These are phyloP conservation scores for Vicia sativa DNA, from an alignment of 306 rosid genomes.

Conservation along the genomic window DNA sequence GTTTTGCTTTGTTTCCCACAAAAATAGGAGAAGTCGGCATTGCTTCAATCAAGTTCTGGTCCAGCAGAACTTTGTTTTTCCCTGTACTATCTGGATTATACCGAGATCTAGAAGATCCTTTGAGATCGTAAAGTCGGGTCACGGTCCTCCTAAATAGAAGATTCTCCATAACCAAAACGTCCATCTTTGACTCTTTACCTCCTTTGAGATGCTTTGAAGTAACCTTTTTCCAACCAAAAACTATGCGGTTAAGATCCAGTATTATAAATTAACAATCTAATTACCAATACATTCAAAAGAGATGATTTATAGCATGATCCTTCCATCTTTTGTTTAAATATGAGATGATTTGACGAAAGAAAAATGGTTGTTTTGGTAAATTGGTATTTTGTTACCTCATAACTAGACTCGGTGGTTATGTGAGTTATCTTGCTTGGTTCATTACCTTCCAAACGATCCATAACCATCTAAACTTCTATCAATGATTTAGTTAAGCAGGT, in stretches of 20 bases:
- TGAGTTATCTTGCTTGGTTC: too few relatives aligned
- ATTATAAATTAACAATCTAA: conserved; percentile 2
- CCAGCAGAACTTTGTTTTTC: conserved; percentile 84
- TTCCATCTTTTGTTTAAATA: neutral
- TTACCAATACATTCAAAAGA: conserved; percentile 23
- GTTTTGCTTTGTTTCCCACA: conserved; percentile 89
- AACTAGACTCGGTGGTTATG: too few relatives aligned
- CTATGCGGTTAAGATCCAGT: conserved; percentile 27
- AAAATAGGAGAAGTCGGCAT: conserved; percentile 99
- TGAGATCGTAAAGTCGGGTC: conserved; percentile 86
- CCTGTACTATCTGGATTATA: conserved; percentile 84
- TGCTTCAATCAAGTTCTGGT: conserved; percentile 94
- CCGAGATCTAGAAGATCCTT: conserved; percentile 91
- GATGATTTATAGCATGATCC: conserved; percentile 29
- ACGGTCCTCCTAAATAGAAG: conserved; percentile 79
- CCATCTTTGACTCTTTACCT: conserved; percentile 79
- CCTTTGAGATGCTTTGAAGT: conserved; percentile 83
- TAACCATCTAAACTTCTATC: neutral
- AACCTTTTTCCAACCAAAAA: conserved; percentile 58
- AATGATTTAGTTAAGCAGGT: neutral
- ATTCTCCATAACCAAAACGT: conserved; percentile 97
- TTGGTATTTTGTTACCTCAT: too few relatives aligned
- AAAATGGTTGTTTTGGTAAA: too few relatives aligned
- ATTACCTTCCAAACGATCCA: neutral
- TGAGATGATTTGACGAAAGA: too few relatives aligned